Evolutionary conservation across 140 eudicot genomes (phyloP).

Genomic region (Flaveria floridana): DNA sequence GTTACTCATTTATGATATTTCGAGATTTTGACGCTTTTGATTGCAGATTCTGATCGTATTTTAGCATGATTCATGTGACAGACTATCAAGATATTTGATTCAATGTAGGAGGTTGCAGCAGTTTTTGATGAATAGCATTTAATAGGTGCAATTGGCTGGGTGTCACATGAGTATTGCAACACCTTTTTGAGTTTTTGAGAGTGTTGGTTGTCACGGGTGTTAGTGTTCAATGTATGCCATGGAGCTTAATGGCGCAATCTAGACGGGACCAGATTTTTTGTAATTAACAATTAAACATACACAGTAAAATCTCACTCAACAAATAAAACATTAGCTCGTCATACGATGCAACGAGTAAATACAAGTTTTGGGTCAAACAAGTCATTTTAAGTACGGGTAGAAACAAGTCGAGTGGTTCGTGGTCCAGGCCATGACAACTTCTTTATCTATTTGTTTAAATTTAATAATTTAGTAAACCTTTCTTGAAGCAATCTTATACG

Average conservation of each 20-base stretch:
- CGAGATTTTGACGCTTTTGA: neutral
- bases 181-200: neutral
- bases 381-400: too few relatives aligned
- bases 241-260: neutral
- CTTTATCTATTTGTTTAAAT: neutral
- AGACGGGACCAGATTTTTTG: neutral
- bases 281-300: too few relatives aligned
- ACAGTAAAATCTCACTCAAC: too few relatives aligned
- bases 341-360: too few relatives aligned
- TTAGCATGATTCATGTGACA: conserved; percentile 20
- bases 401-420: too few relatives aligned
- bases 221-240: neutral
- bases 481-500: neutral
- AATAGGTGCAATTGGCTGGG: conserved; percentile 29
- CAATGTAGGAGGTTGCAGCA: conserved; percentile 9
- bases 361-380: too few relatives aligned
- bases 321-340: too few relatives aligned
- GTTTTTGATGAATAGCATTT: conserved; percentile 19
- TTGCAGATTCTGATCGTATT: neutral
- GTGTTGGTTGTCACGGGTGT: conserved; percentile 26
- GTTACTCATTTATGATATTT: neutral
- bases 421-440: neutral
- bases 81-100: conserved; percentile 4
- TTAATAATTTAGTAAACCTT: too few relatives aligned
- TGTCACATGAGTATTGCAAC: conserved; percentile 36